Base-by-base conservation (phyloP, 2,329 filamentous ascomycete genomes). In the Aspergillus tamarii region DNA sequence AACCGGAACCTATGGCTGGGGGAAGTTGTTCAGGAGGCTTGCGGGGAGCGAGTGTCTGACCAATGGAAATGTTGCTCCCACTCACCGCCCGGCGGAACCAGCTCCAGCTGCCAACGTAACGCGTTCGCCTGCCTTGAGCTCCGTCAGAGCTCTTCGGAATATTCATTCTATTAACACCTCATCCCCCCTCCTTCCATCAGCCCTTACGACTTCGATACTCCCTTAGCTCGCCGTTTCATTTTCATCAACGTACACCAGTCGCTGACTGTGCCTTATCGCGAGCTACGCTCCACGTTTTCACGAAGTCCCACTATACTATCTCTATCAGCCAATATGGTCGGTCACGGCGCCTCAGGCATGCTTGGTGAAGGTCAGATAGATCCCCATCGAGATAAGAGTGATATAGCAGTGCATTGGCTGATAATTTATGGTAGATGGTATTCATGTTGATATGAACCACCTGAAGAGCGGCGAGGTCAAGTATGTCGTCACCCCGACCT, bases 401-500 rank as follows among this genome's bases (percentile, higher is more conserved):
- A 58, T 59, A n/a, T 34, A 48, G 41, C 45, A 30, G 54, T 56
- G 56, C 34, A 60, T 53, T 55, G 65, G 59, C 66, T 71, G 36
- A 71, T 65, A 67, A 64, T 54, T 64, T 53, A 63, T 58, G 61
- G 41, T 74, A 98, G 95, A 99, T 94, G 95, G 95, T 79, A 98
- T 99, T 79, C 95, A 99, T 80, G 86, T 99, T 73, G 95, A 99
- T 78, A 99, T 99, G 95, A 92, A 98, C 76, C 91, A 95, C 77
- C 84, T 99, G 81, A 99, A 99, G 89, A 95, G 93, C 82, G 95
- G 95, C 67, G 95, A 99, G 84, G 94, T 99, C 79, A 99, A 99
- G 93, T 97, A 84, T 83, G 93, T 84, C 67, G 21, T 58, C 9
- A 30, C 21, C 43, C 23, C 23, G 9, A n/a, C 30, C 45, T 26